Evolutionary conservation across 2,329 filamentous ascomycete species (phyloP), one percentile per base, ranked within the genome.

Genomic region (Fusarium bactridioides): DNA sequence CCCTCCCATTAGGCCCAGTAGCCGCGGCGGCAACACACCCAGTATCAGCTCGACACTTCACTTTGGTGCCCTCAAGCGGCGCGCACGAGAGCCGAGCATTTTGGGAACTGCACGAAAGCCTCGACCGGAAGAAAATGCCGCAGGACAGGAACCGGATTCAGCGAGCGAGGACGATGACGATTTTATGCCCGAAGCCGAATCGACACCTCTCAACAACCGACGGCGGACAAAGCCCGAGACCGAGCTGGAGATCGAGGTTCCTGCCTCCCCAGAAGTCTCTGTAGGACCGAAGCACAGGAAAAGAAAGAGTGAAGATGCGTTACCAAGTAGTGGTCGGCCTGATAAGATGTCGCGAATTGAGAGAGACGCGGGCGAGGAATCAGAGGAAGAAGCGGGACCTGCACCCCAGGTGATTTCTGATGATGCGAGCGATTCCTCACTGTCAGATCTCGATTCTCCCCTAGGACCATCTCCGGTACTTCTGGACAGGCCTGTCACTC

Each of bases 161-260:
- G 80, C 83, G 16, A 83, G 87, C 27, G 85, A 87, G 57, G 73
- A 84, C n/a, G 85, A 87, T 55, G 73, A 83, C 70, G 80, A 85
- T 74, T 73, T 91, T 89, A 76, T 86, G 84, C 57, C 91, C 86
- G 90, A 93, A 63, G 90, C 89, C 33, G 90, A 92, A 81, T 91
- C 90, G 21, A 93, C 92, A 11, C 91, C 91, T 7, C 76, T 92
- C 31, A 87, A 89, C 64, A 78, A 75, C 35, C 70, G 78, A 54
- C 80, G 86, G 25, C 82, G 83, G 40, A 86, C 83, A 53, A 79
- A 80, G 31, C 57, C 64, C 2, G 51, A 72, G 31, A 57, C 61
- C 13, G 67, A 72, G n/a, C 48, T 61, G 23, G 72, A 77, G 44
- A 51, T 71, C 38, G 69, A 73, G 29, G 72, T 58, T 11, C 73